Evolutionary conservation across 805 yeast genomes (phyloP).

Genomic region (Clavispora phyllophila): DNA sequence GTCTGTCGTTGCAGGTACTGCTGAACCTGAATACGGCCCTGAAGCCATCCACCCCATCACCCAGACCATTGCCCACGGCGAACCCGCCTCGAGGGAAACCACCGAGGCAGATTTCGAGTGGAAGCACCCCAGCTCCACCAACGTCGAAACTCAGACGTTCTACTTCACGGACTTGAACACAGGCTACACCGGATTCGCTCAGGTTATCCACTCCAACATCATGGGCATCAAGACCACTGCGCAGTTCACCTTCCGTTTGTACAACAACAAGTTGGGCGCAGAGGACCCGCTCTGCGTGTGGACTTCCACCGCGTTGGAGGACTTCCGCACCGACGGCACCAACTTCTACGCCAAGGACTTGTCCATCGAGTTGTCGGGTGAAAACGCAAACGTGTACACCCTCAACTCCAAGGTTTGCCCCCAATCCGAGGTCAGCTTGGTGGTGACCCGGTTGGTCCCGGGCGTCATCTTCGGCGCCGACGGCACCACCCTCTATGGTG

Average conservation of each 20-base stretch:
- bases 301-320: constrained; percentile 88
- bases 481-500: constrained; percentile 84
- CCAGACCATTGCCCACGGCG: constrained; percentile 37
- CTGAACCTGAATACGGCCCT: constrained; percentile 94
- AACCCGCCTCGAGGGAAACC: constrained; percentile 48
- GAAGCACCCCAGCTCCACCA: constrained; percentile 71
- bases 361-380: constrained; percentile 57
- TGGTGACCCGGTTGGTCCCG: constrained; percentile 55
- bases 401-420: constrained; percentile 63
- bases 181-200: constrained; percentile 82
- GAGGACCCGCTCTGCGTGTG: constrained; percentile 51
- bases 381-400: constrained; percentile 36
- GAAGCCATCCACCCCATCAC: constrained; percentile 88
- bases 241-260: constrained; percentile 87
- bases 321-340: constrained; percentile 67
- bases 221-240: constrained; percentile 86
- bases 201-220: constrained; percentile 88
- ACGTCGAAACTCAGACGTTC: constrained; percentile 93
- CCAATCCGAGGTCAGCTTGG: constrained; percentile 67
- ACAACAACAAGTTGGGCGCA: constrained; percentile 43
- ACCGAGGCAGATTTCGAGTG: constrained; percentile 68
- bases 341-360: constrained; percentile 77
- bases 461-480: constrained; percentile 89
- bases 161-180: constrained; percentile 64
- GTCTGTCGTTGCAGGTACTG: constrained; percentile 95